Evolutionary conservation across 495 filamentous ascomycete species (phyloP).

Genomic region (Saxophila tyrrhenica): DNA sequence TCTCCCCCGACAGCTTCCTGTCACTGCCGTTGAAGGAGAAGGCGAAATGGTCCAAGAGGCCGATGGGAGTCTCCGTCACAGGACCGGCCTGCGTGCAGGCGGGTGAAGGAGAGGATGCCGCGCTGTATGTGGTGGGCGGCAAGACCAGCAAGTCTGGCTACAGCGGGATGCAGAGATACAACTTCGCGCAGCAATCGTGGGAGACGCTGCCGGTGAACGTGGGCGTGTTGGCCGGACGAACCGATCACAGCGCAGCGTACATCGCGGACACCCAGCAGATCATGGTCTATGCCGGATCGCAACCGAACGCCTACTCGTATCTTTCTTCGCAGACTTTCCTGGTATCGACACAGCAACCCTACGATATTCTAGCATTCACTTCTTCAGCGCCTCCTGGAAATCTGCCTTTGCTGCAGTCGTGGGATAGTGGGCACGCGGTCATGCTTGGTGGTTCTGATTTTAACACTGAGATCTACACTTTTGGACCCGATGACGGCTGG

Average conservation of each 20-base stretch:
- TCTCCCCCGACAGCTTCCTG: slow-evolving; percentile 63
- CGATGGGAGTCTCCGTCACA: slow-evolving; percentile 53
- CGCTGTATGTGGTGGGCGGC: slow-evolving; percentile 80
- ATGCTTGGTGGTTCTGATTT: slow-evolving; percentile 61
- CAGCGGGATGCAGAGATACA: slow-evolving; percentile 72
- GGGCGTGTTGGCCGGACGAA: slow-evolving; percentile 52
- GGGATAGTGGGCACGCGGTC: slow-evolving; percentile 58
- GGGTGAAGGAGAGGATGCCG: slow-evolving; percentile 41
- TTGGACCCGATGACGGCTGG: slow-evolving; percentile 52
- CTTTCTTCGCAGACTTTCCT: slow-evolving; percentile 66
- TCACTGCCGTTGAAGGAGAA: slow-evolving; percentile 57
- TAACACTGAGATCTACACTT: slow-evolving; percentile 57
- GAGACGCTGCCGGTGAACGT: slow-evolving; percentile 46
- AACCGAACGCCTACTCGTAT: slow-evolving; percentile 35
- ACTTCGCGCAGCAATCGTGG: slow-evolving; percentile 68
- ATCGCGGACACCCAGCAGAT: slow-evolving; percentile 59
- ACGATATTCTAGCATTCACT: slow-evolving; percentile 40
- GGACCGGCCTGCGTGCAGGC: slow-evolving; percentile 68
- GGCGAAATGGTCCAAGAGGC: slow-evolving; percentile 56
- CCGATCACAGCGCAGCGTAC: slow-evolving; percentile 66
- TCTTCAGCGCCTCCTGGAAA: slow-evolving; percentile 49
- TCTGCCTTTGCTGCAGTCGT: slow-evolving; percentile 63
- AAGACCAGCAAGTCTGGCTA: slow-evolving; percentile 42
- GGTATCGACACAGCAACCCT: slow-evolving; percentile 51
- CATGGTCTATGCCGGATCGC: slow-evolving; percentile 69